phyloP scores from a whole-genome alignment of 176 grass and related monocot genomes.

The Eleusine coracana region DNA sequence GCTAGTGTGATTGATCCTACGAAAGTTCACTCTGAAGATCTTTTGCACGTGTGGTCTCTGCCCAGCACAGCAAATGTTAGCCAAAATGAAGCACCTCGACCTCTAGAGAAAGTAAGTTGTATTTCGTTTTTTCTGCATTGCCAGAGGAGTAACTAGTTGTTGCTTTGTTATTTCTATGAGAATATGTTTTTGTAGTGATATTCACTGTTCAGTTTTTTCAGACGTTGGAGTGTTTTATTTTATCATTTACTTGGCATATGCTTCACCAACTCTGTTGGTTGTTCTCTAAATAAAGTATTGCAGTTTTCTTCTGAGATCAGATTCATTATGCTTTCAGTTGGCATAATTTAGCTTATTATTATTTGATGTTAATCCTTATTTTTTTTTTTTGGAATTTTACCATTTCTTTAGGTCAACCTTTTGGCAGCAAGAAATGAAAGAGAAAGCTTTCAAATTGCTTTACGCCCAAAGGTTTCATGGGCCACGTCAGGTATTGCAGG shows the following conservation, averaged over 20 bases:
- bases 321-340: slow-evolving; percentile 12
- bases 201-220: background rate
- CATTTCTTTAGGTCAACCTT: slow-evolving; percentile 74
- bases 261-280: background rate
- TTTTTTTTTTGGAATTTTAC: background rate
- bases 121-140: slow-evolving; percentile 18
- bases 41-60: slow-evolving; percentile 98
- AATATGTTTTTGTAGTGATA: slow-evolving; percentile 1
- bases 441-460: slow-evolving; percentile 92
- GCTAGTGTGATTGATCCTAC: slow-evolving; percentile 65
- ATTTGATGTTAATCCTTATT: slow-evolving; percentile 31
- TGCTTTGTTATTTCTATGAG: background rate
- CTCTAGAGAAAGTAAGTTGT: slow-evolving; percentile 78
- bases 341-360: background rate
- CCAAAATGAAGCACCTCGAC: slow-evolving; percentile 84
- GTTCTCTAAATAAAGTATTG: slow-evolving; percentile 20
- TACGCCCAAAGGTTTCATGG: slow-evolving; percentile 94
- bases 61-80: slow-evolving; percentile 90
- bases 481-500: slow-evolving; percentile 75
- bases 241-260: background rate
- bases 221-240: slow-evolving; percentile 24
- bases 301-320: background rate
- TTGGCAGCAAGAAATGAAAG: slow-evolving; percentile 98
- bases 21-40: slow-evolving; percentile 68
- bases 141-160: background rate